Evolutionary conservation across 352 stramenopile species (phyloP), one percentile per base, ranked within the genome.

Genomic region (Pythium biforme): DNA sequence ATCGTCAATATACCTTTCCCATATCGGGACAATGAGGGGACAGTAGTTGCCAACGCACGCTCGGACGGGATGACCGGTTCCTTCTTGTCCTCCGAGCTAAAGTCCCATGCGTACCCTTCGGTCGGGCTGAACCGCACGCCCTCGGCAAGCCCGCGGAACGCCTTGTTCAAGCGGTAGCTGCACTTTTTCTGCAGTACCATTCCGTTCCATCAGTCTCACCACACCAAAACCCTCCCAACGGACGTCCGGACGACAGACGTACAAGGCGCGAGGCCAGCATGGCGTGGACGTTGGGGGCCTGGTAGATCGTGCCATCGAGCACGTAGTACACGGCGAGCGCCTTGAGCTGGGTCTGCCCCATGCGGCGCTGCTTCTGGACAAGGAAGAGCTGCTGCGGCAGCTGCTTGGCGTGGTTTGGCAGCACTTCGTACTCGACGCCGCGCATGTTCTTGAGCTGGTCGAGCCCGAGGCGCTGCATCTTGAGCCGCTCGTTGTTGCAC

Each of bases 401-500:
- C 72, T 94, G 88, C 73, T 94, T 91, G 66, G 85, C 79, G 23
- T 68, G 53, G 71, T 92, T 95, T 25, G 80, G 86, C 47, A 94
- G 74, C 67, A 96, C 72, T 55, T 93, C 82, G 76, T 95, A 96
- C 75, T 96, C 85, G 77, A 96, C 73, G 60, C 88, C 88, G 45
- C 80, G 81, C 76, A 96, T 86, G 62, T 88, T 92, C 59, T 90
- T 90, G 64, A 96, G 78, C 73, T 95, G 82, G 59, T 96, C 88
- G 25, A 94, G 71, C 4, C 81, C 84, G 11, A 94, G 75, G 1
- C 86, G 84, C 77, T 96, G 88, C 88, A 95, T 95, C 75, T 94
- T 94, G 51, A 96, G 75, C 9, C 87, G 83, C 75, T 95, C 88
- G 61, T 96, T 96, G 79, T 95, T 95, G 62, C 85, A 96, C 57